Evolutionary conservation across 1,139 yeast genomes (phyloP).

Genomic region (Kodamaea anthophila): DNA sequence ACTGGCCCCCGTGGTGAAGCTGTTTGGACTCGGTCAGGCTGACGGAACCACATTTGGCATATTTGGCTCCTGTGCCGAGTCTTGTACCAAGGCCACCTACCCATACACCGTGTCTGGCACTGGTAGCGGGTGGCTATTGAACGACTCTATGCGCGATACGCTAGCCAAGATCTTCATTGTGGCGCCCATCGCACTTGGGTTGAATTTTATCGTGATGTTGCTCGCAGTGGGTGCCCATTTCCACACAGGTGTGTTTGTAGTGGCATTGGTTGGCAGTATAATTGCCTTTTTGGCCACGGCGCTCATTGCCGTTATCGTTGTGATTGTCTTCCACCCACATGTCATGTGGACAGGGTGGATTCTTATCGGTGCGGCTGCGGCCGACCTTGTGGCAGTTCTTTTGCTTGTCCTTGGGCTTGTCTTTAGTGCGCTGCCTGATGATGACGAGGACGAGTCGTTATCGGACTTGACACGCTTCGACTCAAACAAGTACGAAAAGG

Average conservation of each 20-base stretch:
- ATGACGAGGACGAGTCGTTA: slow-evolving; percentile 2
- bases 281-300: slow-evolving; percentile 49
- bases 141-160: slow-evolving; percentile 50
- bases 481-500: slow-evolving; percentile 5
- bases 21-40: slow-evolving; percentile 28
- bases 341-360: slow-evolving; percentile 68
- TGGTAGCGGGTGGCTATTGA: slow-evolving; percentile 22
- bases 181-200: slow-evolving; percentile 78
- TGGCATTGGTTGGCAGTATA: slow-evolving; percentile 26
- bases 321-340: slow-evolving; percentile 57
- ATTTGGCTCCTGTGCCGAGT: slow-evolving; percentile 66
- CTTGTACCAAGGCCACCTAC: slow-evolving; percentile 27
- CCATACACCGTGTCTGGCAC: slow-evolving; percentile 23
- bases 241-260: slow-evolving; percentile 8
- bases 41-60: slow-evolving; percentile 67
- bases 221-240: slow-evolving; percentile 10
- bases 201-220: slow-evolving; percentile 43
- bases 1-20: slow-evolving; percentile 38
- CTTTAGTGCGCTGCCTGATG: slow-evolving; percentile 12
- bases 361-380: slow-evolving; percentile 57
- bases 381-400: slow-evolving; percentile 35
- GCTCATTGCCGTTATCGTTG: slow-evolving; percentile 46
- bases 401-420: slow-evolving; percentile 22
- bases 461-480: slow-evolving; percentile 7
- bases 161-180: slow-evolving; percentile 69